phyloP scores from a whole-genome alignment of 306 rosid species.

The Cicer yamashitae region DNA sequence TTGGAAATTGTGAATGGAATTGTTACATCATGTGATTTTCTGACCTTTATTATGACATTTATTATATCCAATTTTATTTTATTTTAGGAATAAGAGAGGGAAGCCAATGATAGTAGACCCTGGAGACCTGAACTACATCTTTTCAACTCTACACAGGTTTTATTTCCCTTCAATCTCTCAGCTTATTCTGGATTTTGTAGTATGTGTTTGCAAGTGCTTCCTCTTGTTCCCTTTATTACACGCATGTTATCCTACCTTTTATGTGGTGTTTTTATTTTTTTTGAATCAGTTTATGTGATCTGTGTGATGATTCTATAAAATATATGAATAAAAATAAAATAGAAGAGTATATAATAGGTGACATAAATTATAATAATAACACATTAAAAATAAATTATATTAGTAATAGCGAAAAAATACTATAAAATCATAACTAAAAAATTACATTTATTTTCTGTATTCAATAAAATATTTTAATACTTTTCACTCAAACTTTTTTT shows the following conservation, averaged over 20 bases:
- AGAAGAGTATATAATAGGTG: no score
- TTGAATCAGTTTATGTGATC: no score
- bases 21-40: not conserved
- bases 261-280: not conserved
- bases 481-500: no score
- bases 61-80: conserved; percentile 20
- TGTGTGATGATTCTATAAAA: no score
- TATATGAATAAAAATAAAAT: no score
- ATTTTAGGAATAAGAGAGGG: conserved; percentile 81
- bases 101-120: conserved; percentile 88
- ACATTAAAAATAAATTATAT: no score
- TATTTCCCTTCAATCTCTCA: conserved; percentile 13
- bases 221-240: conserved; percentile 1
- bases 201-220: conserved; percentile 1
- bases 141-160: conserved; percentile 95
- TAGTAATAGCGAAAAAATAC: no score
- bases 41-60: conserved; percentile 4
- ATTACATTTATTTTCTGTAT: no score
- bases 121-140: conserved; percentile 70
- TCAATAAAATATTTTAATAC: no score
- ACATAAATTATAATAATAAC: no score
- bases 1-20: conserved; percentile 70
- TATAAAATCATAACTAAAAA: no score
- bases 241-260: conserved; percentile 10
- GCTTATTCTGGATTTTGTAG: not conserved